These are phyloP conservation scores for Alternaria longipes DNA, from an alignment of 2,329 filamentous ascomycete species.

Conservation along the genomic window DNA sequence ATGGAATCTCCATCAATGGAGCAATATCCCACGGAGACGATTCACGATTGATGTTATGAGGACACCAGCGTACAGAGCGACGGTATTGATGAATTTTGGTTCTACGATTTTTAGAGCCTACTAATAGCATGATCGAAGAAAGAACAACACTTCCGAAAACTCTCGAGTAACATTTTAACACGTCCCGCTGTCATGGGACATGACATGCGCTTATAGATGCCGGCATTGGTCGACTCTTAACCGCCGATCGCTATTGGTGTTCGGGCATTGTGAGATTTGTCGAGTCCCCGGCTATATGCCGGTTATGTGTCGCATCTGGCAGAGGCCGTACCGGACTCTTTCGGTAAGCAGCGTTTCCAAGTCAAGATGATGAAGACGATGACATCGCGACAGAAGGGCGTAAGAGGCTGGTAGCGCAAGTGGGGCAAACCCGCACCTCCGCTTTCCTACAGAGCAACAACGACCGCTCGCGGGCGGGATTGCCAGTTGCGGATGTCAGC, in stretches of 20 bases:
- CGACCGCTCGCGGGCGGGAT: not conserved
- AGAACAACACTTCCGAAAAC: too few species aligned
- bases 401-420: not conserved
- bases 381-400: not conserved
- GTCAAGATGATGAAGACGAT: not conserved
- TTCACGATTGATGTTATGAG: too few species aligned
- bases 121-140: too few species aligned
- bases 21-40: too few species aligned
- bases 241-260: not conserved
- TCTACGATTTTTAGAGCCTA: too few species aligned
- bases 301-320: not conserved
- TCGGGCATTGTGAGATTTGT: not conserved
- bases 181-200: too few species aligned
- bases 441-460: not conserved
- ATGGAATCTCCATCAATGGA: too few species aligned
- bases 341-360: not conserved
- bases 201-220: too few species aligned
- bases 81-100: not conserved
- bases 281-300: not conserved
- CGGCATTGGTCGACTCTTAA: not conserved
- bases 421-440: not conserved
- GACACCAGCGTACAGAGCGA: not conserved
- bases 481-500: not conserved
- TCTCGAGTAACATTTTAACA: too few species aligned
- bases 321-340: not conserved